Percentiles rank a stretch among this genome's conserved stretches.
Evolutionary conservation across 2,329 filamentous ascomycete genomes (phyloP).

Genomic region (Aspergillus versicolor): DNA sequence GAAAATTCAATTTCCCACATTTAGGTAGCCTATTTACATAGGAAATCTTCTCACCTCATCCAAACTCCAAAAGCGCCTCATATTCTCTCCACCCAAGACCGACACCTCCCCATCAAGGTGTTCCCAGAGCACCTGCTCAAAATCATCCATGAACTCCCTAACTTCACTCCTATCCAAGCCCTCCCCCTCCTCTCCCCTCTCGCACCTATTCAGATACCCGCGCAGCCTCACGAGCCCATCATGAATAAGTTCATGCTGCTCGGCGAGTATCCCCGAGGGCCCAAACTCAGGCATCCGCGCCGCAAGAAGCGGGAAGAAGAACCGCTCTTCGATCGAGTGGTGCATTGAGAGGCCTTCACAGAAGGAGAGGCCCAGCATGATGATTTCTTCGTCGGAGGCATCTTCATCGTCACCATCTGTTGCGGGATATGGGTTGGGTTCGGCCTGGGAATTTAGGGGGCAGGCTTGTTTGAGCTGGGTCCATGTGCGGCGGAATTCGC

Average conservation of each 20-base stretch:
- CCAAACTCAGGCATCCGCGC: slow-evolving; percentile 76
- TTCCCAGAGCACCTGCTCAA: slow-evolving; percentile 74
- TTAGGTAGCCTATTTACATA: background rate
- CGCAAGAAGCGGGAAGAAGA: slow-evolving; percentile 77
- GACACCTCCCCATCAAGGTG: slow-evolving; percentile 50
- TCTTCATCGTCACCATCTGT: slow-evolving; percentile 30
- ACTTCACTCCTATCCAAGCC: slow-evolving; percentile 56
- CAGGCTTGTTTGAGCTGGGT: slow-evolving; percentile 68
- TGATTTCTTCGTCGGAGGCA: slow-evolving; percentile 68
- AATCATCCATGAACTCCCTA: slow-evolving; percentile 71
- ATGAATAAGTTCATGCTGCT: slow-evolving; percentile 78
- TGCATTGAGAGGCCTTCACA: slow-evolving; percentile 69
- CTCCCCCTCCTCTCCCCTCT: slow-evolving; percentile 62
- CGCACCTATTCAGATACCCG: slow-evolving; percentile 56
- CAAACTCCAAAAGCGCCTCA: slow-evolving; percentile 77
- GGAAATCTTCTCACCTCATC: slow-evolving; percentile 62
- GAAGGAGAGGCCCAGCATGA: slow-evolving; percentile 68
- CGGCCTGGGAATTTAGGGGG: slow-evolving; percentile 23
- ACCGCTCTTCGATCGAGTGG: slow-evolving; percentile 78
- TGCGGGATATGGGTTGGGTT: slow-evolving; percentile 47
- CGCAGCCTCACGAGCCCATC: slow-evolving; percentile 67
- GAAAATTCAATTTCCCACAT: too few relatives aligned
- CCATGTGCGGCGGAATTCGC: slow-evolving; percentile 74
- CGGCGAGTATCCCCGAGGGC: slow-evolving; percentile 63
- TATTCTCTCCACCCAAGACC: slow-evolving; percentile 78